Evolutionary conservation across 768 basidiomycete genomes (phyloP).

Genomic region (Suillus discolor): DNA sequence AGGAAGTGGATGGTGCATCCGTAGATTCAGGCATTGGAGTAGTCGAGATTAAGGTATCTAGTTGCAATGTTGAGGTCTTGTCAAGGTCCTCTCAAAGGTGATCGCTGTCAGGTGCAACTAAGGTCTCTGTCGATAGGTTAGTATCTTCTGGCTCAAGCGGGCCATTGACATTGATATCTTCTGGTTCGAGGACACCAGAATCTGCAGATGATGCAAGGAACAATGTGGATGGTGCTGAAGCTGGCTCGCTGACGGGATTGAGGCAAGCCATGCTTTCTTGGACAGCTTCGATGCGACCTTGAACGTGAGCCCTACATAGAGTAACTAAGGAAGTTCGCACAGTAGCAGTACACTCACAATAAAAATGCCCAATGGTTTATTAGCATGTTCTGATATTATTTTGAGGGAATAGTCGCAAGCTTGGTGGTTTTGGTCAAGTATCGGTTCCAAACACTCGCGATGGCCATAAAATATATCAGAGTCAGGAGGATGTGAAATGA

Average conservation of each 20-base stretch:
- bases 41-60: constrained; percentile 29
- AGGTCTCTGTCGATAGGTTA: constrained; percentile 18
- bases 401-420: neutral
- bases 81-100: constrained; percentile 53
- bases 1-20: constrained; percentile 13
- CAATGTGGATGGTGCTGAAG: constrained; percentile 7
- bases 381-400: neutral
- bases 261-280: constrained; percentile 33
- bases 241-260: constrained; percentile 1
- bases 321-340: constrained; percentile 24
- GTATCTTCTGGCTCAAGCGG: constrained; percentile 24
- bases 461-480: neutral
- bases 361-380: neutral
- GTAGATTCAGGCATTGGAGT: constrained; percentile 14
- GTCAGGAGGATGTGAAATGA: neutral
- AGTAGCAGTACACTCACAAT: neutral
- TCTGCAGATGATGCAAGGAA: neutral
- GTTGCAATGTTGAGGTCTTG: constrained; percentile 34
- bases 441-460: neutral
- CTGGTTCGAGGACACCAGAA: neutral
- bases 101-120: constrained; percentile 41
- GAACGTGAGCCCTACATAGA: constrained; percentile 34
- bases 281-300: constrained; percentile 42
- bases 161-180: constrained; percentile 11
- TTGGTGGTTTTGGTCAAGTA: constrained; percentile 1